These are phyloP conservation scores for Ceratobasidium sp. DNA, from an alignment of 1,284 basidiomycete genomes.

Conservation along the genomic window DNA sequence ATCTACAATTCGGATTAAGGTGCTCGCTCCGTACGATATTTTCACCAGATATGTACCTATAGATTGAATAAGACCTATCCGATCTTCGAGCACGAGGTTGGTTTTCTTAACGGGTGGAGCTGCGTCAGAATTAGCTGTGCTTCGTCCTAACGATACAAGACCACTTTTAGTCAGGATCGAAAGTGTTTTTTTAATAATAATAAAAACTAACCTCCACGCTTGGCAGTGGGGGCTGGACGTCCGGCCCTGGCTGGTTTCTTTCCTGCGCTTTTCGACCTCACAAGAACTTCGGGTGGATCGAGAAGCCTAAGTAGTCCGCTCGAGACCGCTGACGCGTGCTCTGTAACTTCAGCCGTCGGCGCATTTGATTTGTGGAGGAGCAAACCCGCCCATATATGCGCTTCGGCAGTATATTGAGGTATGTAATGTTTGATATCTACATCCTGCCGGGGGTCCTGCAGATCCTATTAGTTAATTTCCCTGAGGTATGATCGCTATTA, in stretches of 20 bases:
- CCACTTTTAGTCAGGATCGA: not conserved
- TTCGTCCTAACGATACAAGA: conserved; percentile 33
- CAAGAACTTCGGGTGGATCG: not conserved
- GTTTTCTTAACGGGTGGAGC: conserved; percentile 38
- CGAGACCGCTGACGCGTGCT: conserved; percentile 17
- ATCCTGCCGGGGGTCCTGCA: conserved; percentile 42
- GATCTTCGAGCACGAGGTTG: conserved; percentile 57
- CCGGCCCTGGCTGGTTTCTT: conserved; percentile 53
- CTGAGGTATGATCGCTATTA: not conserved
- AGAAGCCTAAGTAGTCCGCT: conserved; percentile 40
- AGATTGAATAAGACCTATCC: conserved; percentile 57
- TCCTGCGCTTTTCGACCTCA: conserved; percentile 48
- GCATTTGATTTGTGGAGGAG: conserved; percentile 41
- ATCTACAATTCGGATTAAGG: conserved; percentile 54
- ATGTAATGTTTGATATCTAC: conserved; percentile 36
- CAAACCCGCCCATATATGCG: conserved; percentile 46
- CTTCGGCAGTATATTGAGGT: conserved; percentile 44
- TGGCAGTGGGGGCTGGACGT: conserved; percentile 46
- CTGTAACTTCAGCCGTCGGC: not conserved
- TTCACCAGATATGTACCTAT: conserved; percentile 58
- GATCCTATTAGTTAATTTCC: no score
- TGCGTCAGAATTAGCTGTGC: conserved; percentile 39
- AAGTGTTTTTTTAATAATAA: not conserved
- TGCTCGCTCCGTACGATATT: conserved; percentile 30
- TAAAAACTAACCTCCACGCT: conserved; percentile 43